Percentiles rank a stretch among this genome's conserved stretches.
phyloP scores from a whole-genome alignment of 495 filamentous ascomycete genomes.

The Xylaria grammica region DNA sequence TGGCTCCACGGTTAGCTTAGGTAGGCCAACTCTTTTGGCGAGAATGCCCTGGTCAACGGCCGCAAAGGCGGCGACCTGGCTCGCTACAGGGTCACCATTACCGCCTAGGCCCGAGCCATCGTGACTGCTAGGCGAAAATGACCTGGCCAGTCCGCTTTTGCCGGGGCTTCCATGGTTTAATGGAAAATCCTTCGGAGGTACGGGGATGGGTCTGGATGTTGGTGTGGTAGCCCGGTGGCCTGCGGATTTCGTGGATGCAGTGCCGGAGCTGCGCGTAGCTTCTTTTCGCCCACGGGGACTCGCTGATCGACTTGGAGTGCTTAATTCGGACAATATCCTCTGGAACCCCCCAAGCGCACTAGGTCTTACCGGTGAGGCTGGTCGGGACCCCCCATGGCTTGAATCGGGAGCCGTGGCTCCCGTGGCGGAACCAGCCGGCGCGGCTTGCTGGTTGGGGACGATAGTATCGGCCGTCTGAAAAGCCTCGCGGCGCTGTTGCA shows the following conservation, averaged over 20 bases:
- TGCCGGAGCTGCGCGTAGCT: slow-evolving; percentile 29
- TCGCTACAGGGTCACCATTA: slow-evolving; percentile 38
- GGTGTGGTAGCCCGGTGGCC: slow-evolving; percentile 33
- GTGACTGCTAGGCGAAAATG: slow-evolving; percentile 44
- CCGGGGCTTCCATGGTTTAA: slow-evolving; percentile 36
- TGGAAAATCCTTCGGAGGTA: slow-evolving; percentile 37
- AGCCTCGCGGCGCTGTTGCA: slow-evolving; percentile 72
- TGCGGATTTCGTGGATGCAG: slow-evolving; percentile 30
- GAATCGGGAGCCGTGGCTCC: slow-evolving; percentile 37
- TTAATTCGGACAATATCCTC: slow-evolving; percentile 59
- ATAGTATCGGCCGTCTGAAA: slow-evolving; percentile 62
- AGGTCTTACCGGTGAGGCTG: slow-evolving; percentile 49
- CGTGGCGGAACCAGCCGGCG: slow-evolving; percentile 27
- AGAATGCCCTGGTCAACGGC: slow-evolving; percentile 61
- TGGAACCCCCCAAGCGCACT: slow-evolving; percentile 60
- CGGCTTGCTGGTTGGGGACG: slow-evolving; percentile 32
- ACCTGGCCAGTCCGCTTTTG: slow-evolving; percentile 35
- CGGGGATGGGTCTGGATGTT: slow-evolving; percentile 38
- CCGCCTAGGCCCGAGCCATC: slow-evolving; percentile 31
- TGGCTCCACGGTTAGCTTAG: slow-evolving; percentile 39
- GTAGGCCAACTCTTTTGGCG: slow-evolving; percentile 48
- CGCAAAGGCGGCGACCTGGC: slow-evolving; percentile 55
- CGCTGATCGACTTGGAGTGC: slow-evolving; percentile 53
- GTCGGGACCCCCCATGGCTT: slow-evolving; percentile 41
- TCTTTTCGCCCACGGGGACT: slow-evolving; percentile 56